Evolutionary conservation across 108 stramenopile genomes (phyloP).

Genomic region (Seminavis robusta): DNA sequence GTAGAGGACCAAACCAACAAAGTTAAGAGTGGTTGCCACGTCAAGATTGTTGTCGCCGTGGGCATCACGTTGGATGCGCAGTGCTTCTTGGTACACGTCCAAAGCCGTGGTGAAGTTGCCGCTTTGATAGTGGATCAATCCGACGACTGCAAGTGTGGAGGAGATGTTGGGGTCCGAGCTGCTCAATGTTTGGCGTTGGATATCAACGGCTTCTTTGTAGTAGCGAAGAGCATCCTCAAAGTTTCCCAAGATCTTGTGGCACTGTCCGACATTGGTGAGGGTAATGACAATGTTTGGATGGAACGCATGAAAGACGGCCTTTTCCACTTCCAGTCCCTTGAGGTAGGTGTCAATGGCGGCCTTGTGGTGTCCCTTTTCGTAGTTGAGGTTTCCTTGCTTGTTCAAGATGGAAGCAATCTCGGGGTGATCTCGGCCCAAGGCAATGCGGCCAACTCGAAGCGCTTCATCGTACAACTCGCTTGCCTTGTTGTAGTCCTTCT

Average conservation of each 20-base stretch:
- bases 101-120: constrained; percentile 35
- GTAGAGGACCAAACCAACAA: constrained; percentile 56
- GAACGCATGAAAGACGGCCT: constrained; percentile 25
- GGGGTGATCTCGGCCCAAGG: constrained; percentile 38
- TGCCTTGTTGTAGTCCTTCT: constrained; percentile 40
- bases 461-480: constrained; percentile 24
- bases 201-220: constrained; percentile 47
- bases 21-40: constrained; percentile 58
- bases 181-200: constrained; percentile 39
- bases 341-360: constrained; percentile 54
- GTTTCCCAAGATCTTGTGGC: constrained; percentile 41
- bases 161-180: constrained; percentile 38
- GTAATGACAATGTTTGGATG: constrained; percentile 54
- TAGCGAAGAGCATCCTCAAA: constrained; percentile 28
- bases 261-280: constrained; percentile 35
- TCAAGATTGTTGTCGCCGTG: constrained; percentile 41
- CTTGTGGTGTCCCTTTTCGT: constrained; percentile 48
- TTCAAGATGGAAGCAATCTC: constrained; percentile 71
- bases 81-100: constrained; percentile 42
- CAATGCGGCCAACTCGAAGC: constrained; percentile 24
- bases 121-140: constrained; percentile 36
- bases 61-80: constrained; percentile 36
- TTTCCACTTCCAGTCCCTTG: constrained; percentile 57
- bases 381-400: constrained; percentile 69
- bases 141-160: constrained; percentile 50